These are phyloP conservation scores for Petasospora rhodanensis DNA, from an alignment of 1,139 yeast species.

Conservation along the genomic window DNA sequence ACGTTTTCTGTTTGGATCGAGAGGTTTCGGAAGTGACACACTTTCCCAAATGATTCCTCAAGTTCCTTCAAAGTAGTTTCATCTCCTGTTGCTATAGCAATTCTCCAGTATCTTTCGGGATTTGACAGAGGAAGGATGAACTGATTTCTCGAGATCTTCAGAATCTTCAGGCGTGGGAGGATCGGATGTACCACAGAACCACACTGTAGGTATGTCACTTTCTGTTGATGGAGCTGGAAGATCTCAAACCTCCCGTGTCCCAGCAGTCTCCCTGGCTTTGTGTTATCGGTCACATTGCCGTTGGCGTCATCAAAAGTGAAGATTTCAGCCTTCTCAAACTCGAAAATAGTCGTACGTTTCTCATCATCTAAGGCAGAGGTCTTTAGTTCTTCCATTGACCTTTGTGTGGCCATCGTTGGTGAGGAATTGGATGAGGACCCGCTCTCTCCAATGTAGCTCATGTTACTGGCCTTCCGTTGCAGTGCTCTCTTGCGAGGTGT, in stretches of 20 bases:
- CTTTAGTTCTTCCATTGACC: slow-evolving; percentile 5
- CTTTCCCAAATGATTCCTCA: slow-evolving; percentile 36
- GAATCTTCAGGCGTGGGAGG: slow-evolving; percentile 52
- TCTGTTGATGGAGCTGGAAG: slow-evolving; percentile 59
- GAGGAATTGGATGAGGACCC: slow-evolving; percentile 2
- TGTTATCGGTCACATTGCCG: slow-evolving; percentile 18
- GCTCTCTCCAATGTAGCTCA: not conserved
- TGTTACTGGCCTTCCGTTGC: slow-evolving; percentile 11
- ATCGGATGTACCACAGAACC: slow-evolving; percentile 63
- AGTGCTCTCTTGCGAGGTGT: slow-evolving; percentile 21
- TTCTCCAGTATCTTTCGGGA: slow-evolving; percentile 71
- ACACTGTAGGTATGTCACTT: slow-evolving; percentile 57
- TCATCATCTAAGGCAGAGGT: not conserved
- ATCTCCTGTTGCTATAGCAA: slow-evolving; percentile 42
- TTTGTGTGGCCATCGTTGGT: slow-evolving; percentile 4
- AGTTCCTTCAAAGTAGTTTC: slow-evolving; percentile 33
- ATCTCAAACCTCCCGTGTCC: slow-evolving; percentile 64
- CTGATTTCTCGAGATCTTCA: slow-evolving; percentile 48
- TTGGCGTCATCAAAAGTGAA: slow-evolving; percentile 41
- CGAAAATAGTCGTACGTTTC: slow-evolving; percentile 32
- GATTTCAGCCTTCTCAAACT: slow-evolving; percentile 36
- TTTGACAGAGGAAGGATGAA: slow-evolving; percentile 63
- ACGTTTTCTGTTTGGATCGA: slow-evolving; percentile 17
- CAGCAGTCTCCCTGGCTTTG: slow-evolving; percentile 40
- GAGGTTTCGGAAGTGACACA: slow-evolving; percentile 46